Evolutionary conservation across 2,329 filamentous ascomycete species (phyloP).

Genomic region (Pseudopyricularia cyperi): DNA sequence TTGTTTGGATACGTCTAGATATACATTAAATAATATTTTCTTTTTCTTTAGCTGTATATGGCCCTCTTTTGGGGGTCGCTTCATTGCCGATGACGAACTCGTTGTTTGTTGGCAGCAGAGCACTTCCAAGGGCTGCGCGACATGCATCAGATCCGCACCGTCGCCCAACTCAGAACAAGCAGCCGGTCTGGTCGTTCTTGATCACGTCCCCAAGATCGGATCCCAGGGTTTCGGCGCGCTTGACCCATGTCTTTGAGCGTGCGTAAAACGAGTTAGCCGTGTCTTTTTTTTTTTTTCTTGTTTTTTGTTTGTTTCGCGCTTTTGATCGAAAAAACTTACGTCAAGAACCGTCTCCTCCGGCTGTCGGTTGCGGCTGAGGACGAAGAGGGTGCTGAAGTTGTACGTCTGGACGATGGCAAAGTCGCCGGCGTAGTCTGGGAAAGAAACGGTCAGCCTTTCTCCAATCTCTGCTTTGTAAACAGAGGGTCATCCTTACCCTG

Average conservation of each 20-base stretch:
- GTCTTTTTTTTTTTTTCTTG: too few relatives aligned
- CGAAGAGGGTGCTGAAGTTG: conserved; percentile 19
- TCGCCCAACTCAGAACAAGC: neutral
- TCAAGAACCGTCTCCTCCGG: conserved; percentile 14
- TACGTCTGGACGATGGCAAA: conserved; percentile 18
- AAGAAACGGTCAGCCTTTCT: neutral
- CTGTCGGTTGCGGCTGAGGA: conserved; percentile 17
- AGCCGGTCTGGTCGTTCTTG: neutral
- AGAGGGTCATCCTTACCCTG: conserved; percentile 11
- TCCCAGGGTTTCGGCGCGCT: neutral
- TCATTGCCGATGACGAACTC: too few relatives aligned
- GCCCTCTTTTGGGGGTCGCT: too few relatives aligned
- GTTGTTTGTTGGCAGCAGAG: too few relatives aligned
- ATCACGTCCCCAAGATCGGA: neutral
- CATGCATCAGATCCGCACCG: too few relatives aligned
- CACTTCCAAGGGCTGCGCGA: too few relatives aligned
- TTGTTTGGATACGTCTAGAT: neutral
- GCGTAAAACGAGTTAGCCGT: neutral
- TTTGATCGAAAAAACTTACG: conserved; percentile 14
- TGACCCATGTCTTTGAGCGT: neutral
- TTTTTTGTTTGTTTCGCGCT: too few relatives aligned
- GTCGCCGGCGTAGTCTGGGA: conserved; percentile 16
- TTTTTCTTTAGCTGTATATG: too few relatives aligned
- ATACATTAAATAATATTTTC: too few relatives aligned
- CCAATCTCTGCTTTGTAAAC: too few relatives aligned